Conservation (phyloP, 306 rosid genomes). For the Abrus pulchellus region DNA sequence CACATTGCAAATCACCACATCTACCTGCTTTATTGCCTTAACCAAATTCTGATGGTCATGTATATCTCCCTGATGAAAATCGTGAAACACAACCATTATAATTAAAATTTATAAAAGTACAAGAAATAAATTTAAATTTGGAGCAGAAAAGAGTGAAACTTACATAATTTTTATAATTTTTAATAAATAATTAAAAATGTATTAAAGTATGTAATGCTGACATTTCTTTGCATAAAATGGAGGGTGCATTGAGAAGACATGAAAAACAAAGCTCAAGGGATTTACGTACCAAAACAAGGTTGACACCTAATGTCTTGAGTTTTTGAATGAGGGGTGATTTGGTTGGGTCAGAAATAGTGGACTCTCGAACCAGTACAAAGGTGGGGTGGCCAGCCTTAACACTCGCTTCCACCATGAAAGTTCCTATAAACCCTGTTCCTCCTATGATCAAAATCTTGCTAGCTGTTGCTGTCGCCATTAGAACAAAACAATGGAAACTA, state of each 20-base stretch:
- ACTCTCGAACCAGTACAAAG: constrained; percentile 61
- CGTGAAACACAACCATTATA: background rate
- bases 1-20: constrained; percentile 77
- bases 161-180: no score
- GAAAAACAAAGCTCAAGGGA: background rate
- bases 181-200: no score
- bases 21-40: constrained; percentile 78
- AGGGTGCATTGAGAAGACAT: no score
- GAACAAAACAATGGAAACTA: no score
- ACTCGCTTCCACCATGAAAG: constrained; percentile 74
- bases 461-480: no score
- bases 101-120: no score
- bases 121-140: no score
- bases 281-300: constrained; percentile 53
- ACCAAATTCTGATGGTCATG: constrained; percentile 77
- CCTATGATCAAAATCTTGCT: constrained; percentile 70
- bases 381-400: constrained; percentile 70
- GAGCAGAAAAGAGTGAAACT: no score
- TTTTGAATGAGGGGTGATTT: constrained; percentile 61
- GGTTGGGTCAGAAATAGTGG: constrained; percentile 60
- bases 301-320: constrained; percentile 61
- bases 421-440: constrained; percentile 80
- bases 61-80: constrained; percentile 68
- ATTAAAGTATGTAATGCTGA: no score
- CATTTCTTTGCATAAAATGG: no score